Conservation (phyloP, 352 stramenopile genomes). For the Globisporangium abappressorium region DNA sequence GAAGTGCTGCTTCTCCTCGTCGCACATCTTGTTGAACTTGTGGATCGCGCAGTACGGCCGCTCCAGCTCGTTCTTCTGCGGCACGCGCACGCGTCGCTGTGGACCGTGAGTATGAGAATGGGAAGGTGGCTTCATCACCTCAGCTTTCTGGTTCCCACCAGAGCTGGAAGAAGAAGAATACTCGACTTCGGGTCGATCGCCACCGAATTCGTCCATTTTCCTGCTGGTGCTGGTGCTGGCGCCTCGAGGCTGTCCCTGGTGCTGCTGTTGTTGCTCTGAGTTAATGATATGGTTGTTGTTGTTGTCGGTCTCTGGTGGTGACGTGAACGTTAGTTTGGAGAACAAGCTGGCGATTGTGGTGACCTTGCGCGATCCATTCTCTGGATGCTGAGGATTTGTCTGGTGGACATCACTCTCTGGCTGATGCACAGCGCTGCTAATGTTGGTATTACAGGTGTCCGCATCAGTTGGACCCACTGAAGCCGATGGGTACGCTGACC, state of each 20-base stretch:
- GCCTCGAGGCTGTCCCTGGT: neutral
- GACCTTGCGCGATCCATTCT: neutral
- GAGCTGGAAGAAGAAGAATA: neutral
- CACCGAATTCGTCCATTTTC: neutral
- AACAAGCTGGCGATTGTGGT: neutral
- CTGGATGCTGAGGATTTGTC: no score
- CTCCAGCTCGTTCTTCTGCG: conserved; percentile 57
- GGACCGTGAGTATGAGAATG: neutral
- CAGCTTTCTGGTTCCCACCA: neutral
- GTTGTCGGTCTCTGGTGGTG: neutral
- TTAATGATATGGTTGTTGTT: neutral
- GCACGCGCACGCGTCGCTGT: conserved; percentile 43
- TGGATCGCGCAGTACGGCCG: conserved; percentile 69
- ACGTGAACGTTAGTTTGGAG: conserved; percentile 5
- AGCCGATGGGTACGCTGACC: conserved; percentile 38
- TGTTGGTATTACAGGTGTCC: neutral
- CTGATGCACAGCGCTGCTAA: neutral
- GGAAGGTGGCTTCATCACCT: neutral
- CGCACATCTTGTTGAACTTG: conserved; percentile 48
- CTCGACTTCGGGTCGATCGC: conserved; percentile 1
- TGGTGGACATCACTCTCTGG: no score
- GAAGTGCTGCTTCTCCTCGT: conserved; percentile 35
- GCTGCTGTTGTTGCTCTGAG: neutral
- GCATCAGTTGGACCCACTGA: conserved; percentile 13
- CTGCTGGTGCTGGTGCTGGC: neutral